Evolutionary conservation across 2,329 filamentous ascomycete genomes (phyloP), one percentile per base, ranked within the genome.

Genomic region (Balansia obtecta): DNA sequence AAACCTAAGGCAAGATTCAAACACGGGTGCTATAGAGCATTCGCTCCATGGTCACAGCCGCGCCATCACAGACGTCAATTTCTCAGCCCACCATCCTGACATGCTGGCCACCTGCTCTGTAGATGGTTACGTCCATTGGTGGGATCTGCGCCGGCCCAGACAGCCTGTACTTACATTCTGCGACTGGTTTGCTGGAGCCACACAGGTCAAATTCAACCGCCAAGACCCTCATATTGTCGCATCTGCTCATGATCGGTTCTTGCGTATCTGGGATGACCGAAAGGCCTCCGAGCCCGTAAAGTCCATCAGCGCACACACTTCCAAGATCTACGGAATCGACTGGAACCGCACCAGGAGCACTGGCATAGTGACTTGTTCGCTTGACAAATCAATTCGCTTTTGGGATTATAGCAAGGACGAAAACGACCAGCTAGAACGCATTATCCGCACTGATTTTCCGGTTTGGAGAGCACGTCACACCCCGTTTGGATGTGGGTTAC

Each of bases 1-100:
- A 53, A 88, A 85, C 56, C 76, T 88, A 63, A 77, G 80, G 53
- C 83, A 88, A 58, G 86, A 91, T 58, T 86, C 85, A 0, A 70
- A 72, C 27, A 74, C 76, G 7, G 80, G 80, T 2, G 79, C 82
- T 40, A 89, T 96, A 55, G 88, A 96, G 65, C 86, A 91, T 65
- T 90, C 88, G 12, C 75, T 96, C 13, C 86, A 94, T 60, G 88
- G 84, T 2, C 90, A 72, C 65, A 87, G 81, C 44, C 79, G 91
- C 56, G 89, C 90, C 54, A 96, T 96, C 58, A 96, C 90, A 8
- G 90, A 96, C 63, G 89, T 96, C 65, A 96, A 96, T 65, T 96
- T 95, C 66, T 95, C 88, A 0, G 89, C 90, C 5, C 88, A 95
- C 58, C 86, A 96, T 61, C 88, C 89, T 0, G 90, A 96, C 62